Conservation (phyloP, 345 rosid genomes). For the Linum lewisii region DNA sequence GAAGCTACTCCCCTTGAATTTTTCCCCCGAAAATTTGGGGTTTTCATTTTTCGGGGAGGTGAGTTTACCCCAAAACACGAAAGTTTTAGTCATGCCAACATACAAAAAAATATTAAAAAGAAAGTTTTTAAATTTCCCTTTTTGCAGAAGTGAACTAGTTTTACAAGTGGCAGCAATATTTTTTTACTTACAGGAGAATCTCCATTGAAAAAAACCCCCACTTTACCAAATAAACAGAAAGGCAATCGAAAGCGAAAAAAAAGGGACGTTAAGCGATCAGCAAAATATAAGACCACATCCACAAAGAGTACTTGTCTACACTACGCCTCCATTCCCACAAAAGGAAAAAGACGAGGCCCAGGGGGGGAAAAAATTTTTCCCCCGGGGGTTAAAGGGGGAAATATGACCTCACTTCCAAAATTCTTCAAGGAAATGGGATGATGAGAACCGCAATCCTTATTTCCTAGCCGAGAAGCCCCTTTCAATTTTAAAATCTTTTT, state of each 20-base stretch:
- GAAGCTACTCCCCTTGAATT: background rate
- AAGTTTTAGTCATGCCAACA: background rate
- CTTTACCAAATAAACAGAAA: background rate
- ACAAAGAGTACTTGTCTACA: background rate
- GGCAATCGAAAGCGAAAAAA: too few relatives aligned
- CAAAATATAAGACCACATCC: background rate
- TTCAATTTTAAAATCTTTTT: background rate
- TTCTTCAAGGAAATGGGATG: background rate
- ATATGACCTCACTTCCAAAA: background rate
- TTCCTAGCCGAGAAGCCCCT: background rate
- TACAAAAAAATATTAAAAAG: background rate
- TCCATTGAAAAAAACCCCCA: background rate
- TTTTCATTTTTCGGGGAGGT: background rate
- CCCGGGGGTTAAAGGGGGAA: background rate
- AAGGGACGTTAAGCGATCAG: background rate
- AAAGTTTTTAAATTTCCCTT: background rate
- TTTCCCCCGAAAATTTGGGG: background rate
- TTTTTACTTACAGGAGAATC: background rate
- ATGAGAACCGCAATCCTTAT: slow-evolving; percentile 7
- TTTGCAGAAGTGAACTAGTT: too few relatives aligned
- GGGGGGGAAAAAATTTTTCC: background rate
- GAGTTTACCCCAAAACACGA: background rate
- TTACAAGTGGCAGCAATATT: too few relatives aligned
- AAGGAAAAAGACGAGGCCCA: background rate
- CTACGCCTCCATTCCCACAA: background rate